Percentiles rank a stretch among this genome's conserved stretches.
These are phyloP conservation scores for Fusarium begoniae DNA, from an alignment of 2,329 filamentous ascomycete species.

Conservation along the genomic window DNA sequence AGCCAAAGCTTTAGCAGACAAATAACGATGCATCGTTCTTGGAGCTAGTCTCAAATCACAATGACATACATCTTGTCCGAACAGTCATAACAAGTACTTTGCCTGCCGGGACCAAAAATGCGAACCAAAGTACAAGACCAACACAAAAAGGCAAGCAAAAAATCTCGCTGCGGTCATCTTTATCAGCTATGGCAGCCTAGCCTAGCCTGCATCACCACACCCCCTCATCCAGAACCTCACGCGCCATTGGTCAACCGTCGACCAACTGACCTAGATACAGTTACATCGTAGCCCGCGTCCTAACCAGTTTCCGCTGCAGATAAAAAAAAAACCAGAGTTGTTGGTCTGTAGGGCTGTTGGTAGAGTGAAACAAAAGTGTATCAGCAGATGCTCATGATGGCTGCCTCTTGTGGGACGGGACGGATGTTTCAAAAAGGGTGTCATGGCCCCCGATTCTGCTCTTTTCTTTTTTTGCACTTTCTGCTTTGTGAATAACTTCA, in stretches of 20 bases:
- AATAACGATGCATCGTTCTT: not conserved
- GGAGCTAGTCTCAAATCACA: not conserved
- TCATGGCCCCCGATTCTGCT: constrained; percentile 4
- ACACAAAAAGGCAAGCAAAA: constrained; percentile 18
- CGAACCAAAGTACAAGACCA: constrained; percentile 19
- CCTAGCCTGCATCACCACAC: constrained; percentile 34
- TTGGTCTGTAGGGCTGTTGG: not conserved
- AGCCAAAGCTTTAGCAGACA: not conserved
- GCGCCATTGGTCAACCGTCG: constrained; percentile 25
- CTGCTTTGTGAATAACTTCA: constrained; percentile 28
- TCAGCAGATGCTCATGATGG: constrained; percentile 39
- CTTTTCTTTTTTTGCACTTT: constrained; percentile 24
- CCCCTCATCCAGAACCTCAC: constrained; percentile 6
- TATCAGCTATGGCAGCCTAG: constrained; percentile 35
- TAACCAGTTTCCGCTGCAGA: constrained; percentile 17
- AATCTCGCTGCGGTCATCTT: constrained; percentile 17
- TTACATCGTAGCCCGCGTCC: constrained; percentile 16
- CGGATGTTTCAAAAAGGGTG: constrained; percentile 29
- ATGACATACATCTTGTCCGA: not conserved
- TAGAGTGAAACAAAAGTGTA: constrained; percentile 6
- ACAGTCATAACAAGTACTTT: not conserved
- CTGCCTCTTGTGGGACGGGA: constrained; percentile 32
- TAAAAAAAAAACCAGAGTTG: not conserved
- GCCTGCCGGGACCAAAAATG: not conserved
- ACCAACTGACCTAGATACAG: constrained; percentile 29